phyloP scores from a whole-genome alignment of 2,329 filamentous ascomycete genomes.

The Emmonsiellopsis sp. region DNA sequence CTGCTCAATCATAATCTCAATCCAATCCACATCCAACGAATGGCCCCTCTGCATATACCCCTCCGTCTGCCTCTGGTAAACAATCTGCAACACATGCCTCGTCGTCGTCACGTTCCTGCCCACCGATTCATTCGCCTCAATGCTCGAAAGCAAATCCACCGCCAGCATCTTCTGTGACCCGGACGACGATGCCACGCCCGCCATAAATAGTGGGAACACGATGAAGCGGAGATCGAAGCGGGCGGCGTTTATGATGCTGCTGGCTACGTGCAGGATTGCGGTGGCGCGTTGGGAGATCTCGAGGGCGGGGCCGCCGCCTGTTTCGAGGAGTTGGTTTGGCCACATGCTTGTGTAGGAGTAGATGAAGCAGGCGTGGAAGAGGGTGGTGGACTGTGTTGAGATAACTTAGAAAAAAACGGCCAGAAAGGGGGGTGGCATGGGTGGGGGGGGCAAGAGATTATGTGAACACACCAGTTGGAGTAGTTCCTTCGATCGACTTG shows the following conservation, averaged over 20 bases:
- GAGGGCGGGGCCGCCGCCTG: conserved; percentile 25
- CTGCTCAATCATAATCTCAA: conserved; percentile 37
- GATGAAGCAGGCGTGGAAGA: conserved; percentile 43
- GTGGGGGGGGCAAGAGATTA: background rate
- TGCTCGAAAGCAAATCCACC: conserved; percentile 39
- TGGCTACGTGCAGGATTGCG: conserved; percentile 38
- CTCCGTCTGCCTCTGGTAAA: conserved; percentile 42
- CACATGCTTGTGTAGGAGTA: conserved; percentile 49
- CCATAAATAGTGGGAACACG: conserved; percentile 48
- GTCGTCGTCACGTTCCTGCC: conserved; percentile 40
- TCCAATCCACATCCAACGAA: conserved; percentile 42
- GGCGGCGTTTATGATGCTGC: conserved; percentile 29
- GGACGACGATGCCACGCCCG: conserved; percentile 37
- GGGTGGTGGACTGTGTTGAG: conserved; percentile 29
- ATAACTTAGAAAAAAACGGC: background rate
- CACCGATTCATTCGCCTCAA: conserved; percentile 39
- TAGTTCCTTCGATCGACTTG: conserved; percentile 25
- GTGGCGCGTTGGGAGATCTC: conserved; percentile 38
- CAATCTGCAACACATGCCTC: conserved; percentile 36
- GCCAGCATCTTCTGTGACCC: conserved; percentile 37
- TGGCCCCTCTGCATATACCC: conserved; percentile 31
- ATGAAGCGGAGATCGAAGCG: conserved; percentile 38
- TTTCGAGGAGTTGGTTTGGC: conserved; percentile 37
- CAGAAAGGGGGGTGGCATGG: background rate
- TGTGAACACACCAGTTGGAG: conserved; percentile 36